Evolutionary conservation across 768 basidiomycete species (phyloP), one percentile per base, ranked within the genome.

Genomic region (Boletus rubroflammeus): DNA sequence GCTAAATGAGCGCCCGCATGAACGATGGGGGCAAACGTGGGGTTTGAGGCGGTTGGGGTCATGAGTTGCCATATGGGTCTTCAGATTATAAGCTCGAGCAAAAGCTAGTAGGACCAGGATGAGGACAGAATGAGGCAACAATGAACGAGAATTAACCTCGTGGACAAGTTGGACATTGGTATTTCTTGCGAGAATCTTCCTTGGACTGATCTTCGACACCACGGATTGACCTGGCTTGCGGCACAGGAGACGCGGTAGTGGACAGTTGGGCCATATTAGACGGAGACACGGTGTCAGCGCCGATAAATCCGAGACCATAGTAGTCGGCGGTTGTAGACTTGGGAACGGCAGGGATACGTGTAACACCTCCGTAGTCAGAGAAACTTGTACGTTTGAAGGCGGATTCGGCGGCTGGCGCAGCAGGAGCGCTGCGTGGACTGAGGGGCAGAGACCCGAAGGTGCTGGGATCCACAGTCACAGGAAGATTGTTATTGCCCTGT

Each of bases 41-140:
- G 93, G 92, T 75, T 96, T 98, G 47, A 86, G 74, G 56, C 94
- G 81, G 70, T 91, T 86, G 23, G 95, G 94, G 68, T 96, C 92
- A 72, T 98, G 94, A 4, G 94, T 98, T 25, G 88, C 88, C 81
- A 90, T 85, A 70, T 97, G 94, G 0, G 94, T 95, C 76, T 98
- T 98, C 54, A 98, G 73, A 64, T 98, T 98, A 72, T 90, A 97
- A 3, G 93, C 93, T 26, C 94, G 79, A 11, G 93, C 94, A 62
- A 98, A 98, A 1, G 89, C 95, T 89, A 54, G 50, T 29, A 57
- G 36, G 29, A 29, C 5, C 5, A 13, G 1, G 8, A 19, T 62
- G 32, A 70, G 54, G 3, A 42, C 36, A 38, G 28, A 26, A 21
- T 5, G n/a, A 1, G 10, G 19, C 5, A 29, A 26, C 11, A 25